Conservation (phyloP, 2,329 filamentous ascomycete species). For the Pestalotiopsis sp. region DNA sequence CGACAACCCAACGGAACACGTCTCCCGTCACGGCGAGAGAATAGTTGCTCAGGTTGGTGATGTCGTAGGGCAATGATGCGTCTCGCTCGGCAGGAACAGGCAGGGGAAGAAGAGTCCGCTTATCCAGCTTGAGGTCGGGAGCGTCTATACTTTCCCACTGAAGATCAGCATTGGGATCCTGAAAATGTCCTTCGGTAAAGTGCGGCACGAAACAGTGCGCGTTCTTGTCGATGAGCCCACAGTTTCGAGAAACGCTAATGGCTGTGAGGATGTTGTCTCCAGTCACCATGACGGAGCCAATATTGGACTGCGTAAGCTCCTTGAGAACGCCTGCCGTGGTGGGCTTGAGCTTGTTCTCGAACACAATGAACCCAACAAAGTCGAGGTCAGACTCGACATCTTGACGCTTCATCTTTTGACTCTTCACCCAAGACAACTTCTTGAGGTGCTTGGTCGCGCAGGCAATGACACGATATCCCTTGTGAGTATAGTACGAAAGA, state of each 20-base stretch:
- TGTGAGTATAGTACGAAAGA: slow-evolving; percentile 88
- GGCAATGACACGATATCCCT: slow-evolving; percentile 94
- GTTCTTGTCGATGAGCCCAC: slow-evolving; percentile 76
- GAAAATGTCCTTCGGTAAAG: slow-evolving; percentile 76
- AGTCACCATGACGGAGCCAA: slow-evolving; percentile 93
- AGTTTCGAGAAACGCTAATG: slow-evolving; percentile 92
- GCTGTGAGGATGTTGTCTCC: slow-evolving; percentile 98
- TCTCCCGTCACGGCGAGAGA: slow-evolving; percentile 89
- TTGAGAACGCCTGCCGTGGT: slow-evolving; percentile 80
- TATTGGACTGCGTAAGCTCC: slow-evolving; percentile 81
- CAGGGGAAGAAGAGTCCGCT: slow-evolving; percentile 76
- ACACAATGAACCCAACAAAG: slow-evolving; percentile 96
- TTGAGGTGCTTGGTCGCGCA: slow-evolving; percentile 88
- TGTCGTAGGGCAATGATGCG: slow-evolving; percentile 82
- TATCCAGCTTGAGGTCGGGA: slow-evolving; percentile 74
- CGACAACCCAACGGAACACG: slow-evolving; percentile 94
- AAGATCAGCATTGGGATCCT: slow-evolving; percentile 73
- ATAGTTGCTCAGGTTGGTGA: slow-evolving; percentile 81
- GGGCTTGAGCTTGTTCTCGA: slow-evolving; percentile 97
- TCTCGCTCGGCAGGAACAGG: slow-evolving; percentile 73
- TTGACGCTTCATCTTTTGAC: slow-evolving; percentile 87
- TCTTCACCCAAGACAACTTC: slow-evolving; percentile 90
- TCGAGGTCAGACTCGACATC: slow-evolving; percentile 84
- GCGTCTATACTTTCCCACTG: slow-evolving; percentile 97
- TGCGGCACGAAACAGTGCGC: slow-evolving; percentile 93